Base-by-base conservation (phyloP, 2,329 filamentous ascomycete genomes). In the Aspergillus carbonarius region DNA sequence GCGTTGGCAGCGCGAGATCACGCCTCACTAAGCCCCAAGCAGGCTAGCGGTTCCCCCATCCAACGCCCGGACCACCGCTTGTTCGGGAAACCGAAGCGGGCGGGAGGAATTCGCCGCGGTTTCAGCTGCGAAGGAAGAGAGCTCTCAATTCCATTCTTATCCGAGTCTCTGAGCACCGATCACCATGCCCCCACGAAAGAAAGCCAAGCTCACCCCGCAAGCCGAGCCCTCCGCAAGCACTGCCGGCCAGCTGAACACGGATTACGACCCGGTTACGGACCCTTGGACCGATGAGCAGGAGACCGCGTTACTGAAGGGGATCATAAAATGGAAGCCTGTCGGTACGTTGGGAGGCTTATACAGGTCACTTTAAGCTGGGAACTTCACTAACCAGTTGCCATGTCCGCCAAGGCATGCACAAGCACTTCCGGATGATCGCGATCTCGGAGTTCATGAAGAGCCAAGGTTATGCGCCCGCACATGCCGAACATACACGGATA, bases 251-350 rank as follows among this genome's bases (percentile, higher is more conserved):
- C 64, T 65, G 40, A 72, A 78, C 60, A 68, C 74, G n/a, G 72
- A 73, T 17, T 76, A 78, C 60, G 78, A 86, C 61, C 70, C 81
- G 4, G 74, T 85, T 50, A 84, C 86, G 57, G 91, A 93, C 64
- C 85, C 88, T 25, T 99, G 95, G 95, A 97, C 92, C 4, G 93
- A 96, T 69, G 93, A 97, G 70, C 95, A 99, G 75, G 89, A 96
- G 65, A 92, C 91, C 1, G 93, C 92, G 40, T 82, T 99, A 0
- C 92, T 96, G 78, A 97, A 97, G 73, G 92, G 88, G 54, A 89
- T 98, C 65, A 93, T 98, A 64, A 85, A 88, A 71, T 96, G 91
- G 89, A 99, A 99, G 73, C 95, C 95, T n/a, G 93, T 93, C 40
- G 93, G 92, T 91, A 72, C 65, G 76, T 74, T 59, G 18, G 17